Percentiles rank a stretch among this genome's conserved stretches.
phyloP scores from a whole-genome alignment of 2,329 filamentous ascomycete species.

The Dactylellina leptospora region DNA sequence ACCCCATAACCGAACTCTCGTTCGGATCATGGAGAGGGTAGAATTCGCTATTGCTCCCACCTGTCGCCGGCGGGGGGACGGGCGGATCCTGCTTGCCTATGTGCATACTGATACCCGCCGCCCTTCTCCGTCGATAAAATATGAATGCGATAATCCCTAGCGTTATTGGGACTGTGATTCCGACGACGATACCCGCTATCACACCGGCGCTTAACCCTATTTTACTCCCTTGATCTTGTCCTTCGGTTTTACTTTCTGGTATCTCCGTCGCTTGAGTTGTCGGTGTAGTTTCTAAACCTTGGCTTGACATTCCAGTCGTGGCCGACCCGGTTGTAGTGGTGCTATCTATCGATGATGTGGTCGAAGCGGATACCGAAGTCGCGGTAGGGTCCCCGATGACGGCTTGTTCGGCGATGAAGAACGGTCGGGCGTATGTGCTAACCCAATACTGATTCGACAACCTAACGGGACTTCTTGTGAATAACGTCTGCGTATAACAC shows the following conservation, averaged over 20 bases:
- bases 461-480: not conserved
- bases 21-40: conserved; percentile 12
- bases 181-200: conserved; percentile 38
- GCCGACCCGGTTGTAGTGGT: not conserved
- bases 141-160: conserved; percentile 31
- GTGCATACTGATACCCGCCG: conserved; percentile 9
- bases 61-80: conserved; percentile 24
- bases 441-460: conserved; percentile 13
- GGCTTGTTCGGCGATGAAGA: conserved; percentile 32
- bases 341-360: not conserved
- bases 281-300: not conserved
- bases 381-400: conserved; percentile 2
- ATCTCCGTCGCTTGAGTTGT: conserved; percentile 9
- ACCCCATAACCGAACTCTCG: conserved; percentile 5
- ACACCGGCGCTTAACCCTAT: conserved; percentile 26
- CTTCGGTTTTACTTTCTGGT: not conserved
- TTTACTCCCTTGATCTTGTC: not conserved
- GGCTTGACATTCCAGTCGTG: conserved; percentile 7
- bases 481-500: conserved; percentile 35
- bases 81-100: conserved; percentile 20
- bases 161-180: not conserved
- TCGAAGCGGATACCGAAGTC: not conserved
- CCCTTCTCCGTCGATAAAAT: conserved; percentile 26
- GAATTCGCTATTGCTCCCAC: conserved; percentile 14
- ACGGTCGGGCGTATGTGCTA: conserved; percentile 43